Base-by-base conservation (phyloP, 2,329 filamentous ascomycete genomes). In the Dryadomyces quercus-mongolicae region DNA sequence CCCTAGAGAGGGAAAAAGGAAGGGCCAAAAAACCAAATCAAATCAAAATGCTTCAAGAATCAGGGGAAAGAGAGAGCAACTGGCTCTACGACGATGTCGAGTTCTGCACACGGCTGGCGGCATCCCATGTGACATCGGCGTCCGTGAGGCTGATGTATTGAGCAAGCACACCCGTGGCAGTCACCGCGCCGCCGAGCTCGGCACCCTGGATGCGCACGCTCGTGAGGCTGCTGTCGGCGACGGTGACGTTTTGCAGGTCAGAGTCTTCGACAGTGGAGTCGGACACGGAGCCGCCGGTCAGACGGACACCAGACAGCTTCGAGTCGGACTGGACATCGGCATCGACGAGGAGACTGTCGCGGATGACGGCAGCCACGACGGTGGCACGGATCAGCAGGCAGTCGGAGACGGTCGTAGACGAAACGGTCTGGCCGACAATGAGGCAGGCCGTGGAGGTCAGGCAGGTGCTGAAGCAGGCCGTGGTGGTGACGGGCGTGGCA, bases 231-330 rank as follows among this genome's bases (percentile, higher is more conserved):
- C 15, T 40, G 34, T 36, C 51, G 40, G 42, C 8, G 15, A 55
- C 43, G 7, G 44, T 38, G 20, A 54, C 51, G 53, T 55, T 40
- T 47, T 57, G 55, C 43, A 55, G 53, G 53, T 50, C 49, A 18
- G 44, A 12, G 18, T 57, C 38, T 15, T 52, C 53, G 54, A 57
- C 42, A 55, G 57, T 48, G 55, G 57, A 18, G 48, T 46, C 22
- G 40, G 45, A 22, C 40, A 60, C n/a, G n/a, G 51, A 44, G 49
- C 58, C 58, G 50, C 58, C 58, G 5, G 58, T 59, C 15, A 60
- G 42, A 36, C 54, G 57, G n/a, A 60, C 57, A 36, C 42, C 43
- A 7, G 18, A 21, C 9, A 60, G 58, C 38, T 22, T 13, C 2
- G 57, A 56, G 47, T 47, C 52, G 36, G 15, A 53, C 15, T 22